Evolutionary conservation across 192 early-diverging fungal genomes (phyloP).

Genomic region (Lobosporangium transversale): DNA sequence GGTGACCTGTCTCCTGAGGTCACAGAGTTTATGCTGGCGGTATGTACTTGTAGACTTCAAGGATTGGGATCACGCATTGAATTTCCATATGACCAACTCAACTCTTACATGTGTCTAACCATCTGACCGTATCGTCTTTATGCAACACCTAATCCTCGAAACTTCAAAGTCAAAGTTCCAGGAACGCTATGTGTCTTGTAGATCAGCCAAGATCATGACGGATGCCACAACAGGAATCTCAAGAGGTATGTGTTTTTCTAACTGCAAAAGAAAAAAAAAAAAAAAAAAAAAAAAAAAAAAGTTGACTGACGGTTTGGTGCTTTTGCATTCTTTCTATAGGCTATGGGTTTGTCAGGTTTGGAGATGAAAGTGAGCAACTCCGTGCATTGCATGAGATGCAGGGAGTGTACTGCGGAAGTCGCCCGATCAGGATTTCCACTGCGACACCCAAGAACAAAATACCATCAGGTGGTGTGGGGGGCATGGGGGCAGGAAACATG

Average conservation of each 20-base stretch:
- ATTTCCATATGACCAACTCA: too few species aligned
- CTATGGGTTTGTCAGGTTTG: conserved; percentile 96
- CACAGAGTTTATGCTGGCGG: conserved; percentile 83
- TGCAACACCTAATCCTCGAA: too few species aligned
- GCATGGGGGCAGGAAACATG: conserved; percentile 28
- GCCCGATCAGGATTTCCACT: conserved; percentile 89
- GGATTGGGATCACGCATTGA: too few species aligned
- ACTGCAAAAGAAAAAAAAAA: too few species aligned
- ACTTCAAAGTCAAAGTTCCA: conserved; percentile 85
- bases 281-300: too few species aligned
- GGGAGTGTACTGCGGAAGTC: conserved; percentile 80
- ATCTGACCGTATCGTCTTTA: too few species aligned
- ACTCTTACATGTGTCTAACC: too few species aligned
- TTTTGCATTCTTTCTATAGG: conserved; percentile 53
- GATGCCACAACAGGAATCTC: conserved; percentile 86
- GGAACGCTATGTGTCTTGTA: conserved; percentile 82
- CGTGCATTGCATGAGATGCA: conserved; percentile 93
- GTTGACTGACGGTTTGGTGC: neutral
- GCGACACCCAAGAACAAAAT: conserved; percentile 92
- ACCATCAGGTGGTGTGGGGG: conserved; percentile 80
- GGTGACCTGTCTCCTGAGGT: conserved; percentile 94
- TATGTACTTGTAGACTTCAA: conserved; percentile 56
- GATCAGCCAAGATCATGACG: conserved; percentile 93
- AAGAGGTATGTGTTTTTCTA: conserved; percentile 55
- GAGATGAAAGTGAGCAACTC: conserved; percentile 87